Evolutionary conservation across 495 filamentous ascomycete genomes (phyloP).

Genomic region (Lasiosphaeria hispida): DNA sequence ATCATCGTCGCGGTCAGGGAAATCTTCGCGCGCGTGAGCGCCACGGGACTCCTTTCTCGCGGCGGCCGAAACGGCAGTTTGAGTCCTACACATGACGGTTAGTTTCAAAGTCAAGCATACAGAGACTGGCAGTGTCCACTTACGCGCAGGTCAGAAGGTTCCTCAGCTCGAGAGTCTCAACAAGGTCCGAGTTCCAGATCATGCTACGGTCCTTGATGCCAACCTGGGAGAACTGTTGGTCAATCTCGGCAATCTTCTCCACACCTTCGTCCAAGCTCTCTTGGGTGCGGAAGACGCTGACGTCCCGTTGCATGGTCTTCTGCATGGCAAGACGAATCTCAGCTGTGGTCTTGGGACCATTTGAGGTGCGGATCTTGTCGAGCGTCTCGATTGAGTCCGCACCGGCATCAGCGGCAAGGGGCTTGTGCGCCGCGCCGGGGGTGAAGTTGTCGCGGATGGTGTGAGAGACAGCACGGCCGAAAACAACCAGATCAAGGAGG

Average conservation of each 20-base stretch:
- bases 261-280: constrained; percentile 85
- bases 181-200: constrained; percentile 98
- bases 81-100: constrained; percentile 46
- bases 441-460: constrained; percentile 88
- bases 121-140: constrained; percentile 33
- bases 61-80: constrained; percentile 83
- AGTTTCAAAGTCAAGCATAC: constrained; percentile 10
- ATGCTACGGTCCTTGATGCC: constrained; percentile 97
- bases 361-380: constrained; percentile 77
- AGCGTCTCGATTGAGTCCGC: constrained; percentile 81
- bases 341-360: constrained; percentile 79
- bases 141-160: constrained; percentile 95
- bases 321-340: constrained; percentile 93
- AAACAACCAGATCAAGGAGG: constrained; percentile 93
- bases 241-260: constrained; percentile 72
- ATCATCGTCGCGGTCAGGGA: constrained; percentile 84
- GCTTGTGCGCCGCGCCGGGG: constrained; percentile 71
- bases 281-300: constrained; percentile 95
- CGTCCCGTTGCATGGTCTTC: constrained; percentile 95
- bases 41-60: constrained; percentile 93
- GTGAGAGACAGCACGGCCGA: constrained; percentile 94
- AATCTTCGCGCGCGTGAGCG: constrained; percentile 94
- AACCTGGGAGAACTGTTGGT: constrained; percentile 73
- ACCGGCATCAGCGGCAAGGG: constrained; percentile 78
- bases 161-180: constrained; percentile 90